Percentiles rank a stretch among this genome's conserved stretches.
phyloP scores from a whole-genome alignment of 345 rosid genomes.

The Aegle marmelos region DNA sequence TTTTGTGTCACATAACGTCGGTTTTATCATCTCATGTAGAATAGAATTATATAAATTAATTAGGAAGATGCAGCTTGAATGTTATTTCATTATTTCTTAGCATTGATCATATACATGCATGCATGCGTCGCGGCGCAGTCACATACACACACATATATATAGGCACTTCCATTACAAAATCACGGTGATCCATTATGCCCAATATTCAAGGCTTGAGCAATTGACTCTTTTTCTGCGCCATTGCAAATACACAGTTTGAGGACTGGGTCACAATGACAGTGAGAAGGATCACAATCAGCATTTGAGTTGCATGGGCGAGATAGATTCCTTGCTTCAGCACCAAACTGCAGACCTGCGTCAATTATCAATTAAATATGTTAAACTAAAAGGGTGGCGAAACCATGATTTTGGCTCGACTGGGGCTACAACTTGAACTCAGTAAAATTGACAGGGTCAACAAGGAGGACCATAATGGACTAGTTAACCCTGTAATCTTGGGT shows the following conservation, averaged over 20 bases:
- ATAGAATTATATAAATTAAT: neutral
- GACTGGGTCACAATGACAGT: neutral
- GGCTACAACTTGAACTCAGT: neutral
- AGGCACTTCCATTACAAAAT: neutral
- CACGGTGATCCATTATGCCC: neutral
- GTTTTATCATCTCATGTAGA: neutral
- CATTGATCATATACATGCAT: neutral
- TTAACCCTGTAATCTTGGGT: neutral
- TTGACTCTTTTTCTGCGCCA: neutral
- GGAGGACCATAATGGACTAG: no score
- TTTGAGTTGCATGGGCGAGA: neutral
- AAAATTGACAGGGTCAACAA: neutral
- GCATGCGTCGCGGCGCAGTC: no score
- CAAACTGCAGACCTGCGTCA: neutral
- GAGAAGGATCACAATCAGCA: neutral
- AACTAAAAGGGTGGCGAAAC: neutral
- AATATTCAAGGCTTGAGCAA: neutral
- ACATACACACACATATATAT: no score
- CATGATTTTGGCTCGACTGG: neutral
- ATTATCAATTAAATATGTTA: no score
- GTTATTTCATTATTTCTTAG: no score
- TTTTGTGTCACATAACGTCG: no score
- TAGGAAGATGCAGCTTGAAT: neutral
- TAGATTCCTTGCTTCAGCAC: neutral
- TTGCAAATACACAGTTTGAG: neutral